Evolutionary conservation across 2,329 filamentous ascomycete genomes (phyloP).

Genomic region (Botrytis byssoidea): DNA sequence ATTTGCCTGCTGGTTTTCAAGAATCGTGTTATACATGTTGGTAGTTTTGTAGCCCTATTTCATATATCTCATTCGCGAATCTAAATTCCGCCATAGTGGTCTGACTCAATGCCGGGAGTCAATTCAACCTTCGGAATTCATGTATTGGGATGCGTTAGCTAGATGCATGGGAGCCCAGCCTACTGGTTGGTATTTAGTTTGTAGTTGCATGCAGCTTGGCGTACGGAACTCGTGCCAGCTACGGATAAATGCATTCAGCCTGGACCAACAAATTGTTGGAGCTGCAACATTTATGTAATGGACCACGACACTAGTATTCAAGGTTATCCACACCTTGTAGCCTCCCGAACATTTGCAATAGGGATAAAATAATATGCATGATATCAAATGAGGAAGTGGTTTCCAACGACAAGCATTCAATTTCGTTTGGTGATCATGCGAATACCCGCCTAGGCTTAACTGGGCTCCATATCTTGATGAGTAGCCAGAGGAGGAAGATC

Average conservation of each 20-base stretch:
- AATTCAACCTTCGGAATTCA: conserved; percentile 7
- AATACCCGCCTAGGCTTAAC: neutral
- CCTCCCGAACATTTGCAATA: neutral
- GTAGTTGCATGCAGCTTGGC: conserved; percentile 10
- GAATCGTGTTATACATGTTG: neutral
- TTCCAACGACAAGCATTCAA: neutral
- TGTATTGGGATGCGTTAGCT: conserved; percentile 8
- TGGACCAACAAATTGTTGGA: conserved; percentile 17
- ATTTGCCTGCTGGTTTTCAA: neutral
- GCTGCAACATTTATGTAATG: conserved; percentile 8
- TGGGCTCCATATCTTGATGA: neutral
- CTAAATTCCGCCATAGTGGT: conserved; percentile 19
- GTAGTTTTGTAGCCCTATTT: neutral
- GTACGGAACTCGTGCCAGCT: conserved; percentile 14
- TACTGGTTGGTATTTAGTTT: conserved; percentile 10
- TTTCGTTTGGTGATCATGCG: conserved; percentile 7
- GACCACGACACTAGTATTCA: neutral
- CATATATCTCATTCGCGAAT: conserved; percentile 12
- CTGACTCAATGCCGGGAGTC: conserved; percentile 12
- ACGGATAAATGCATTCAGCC: conserved; percentile 2
- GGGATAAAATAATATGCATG: neutral
- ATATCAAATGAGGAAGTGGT: neutral
- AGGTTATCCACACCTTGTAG: neutral
- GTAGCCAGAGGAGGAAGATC: neutral
- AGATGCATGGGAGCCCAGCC: conserved; percentile 11